phyloP scores from a whole-genome alignment of 2,329 filamentous ascomycete species.

The Coniella lustricola region DNA sequence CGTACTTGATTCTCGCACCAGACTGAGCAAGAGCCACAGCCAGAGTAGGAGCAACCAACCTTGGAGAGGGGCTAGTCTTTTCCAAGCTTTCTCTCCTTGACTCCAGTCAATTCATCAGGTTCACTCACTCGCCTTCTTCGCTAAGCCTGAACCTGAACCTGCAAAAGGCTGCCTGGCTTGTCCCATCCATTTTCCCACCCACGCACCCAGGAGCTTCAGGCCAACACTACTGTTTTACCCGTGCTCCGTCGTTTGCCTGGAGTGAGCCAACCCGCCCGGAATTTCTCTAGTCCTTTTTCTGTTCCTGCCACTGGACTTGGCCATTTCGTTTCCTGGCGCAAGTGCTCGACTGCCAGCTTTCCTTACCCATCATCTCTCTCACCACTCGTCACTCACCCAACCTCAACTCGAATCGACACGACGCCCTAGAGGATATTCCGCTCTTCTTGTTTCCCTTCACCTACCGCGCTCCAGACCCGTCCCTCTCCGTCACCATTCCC shows the following conservation, averaged over 20 bases:
- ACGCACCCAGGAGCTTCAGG: not conserved
- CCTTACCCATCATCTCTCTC: not conserved
- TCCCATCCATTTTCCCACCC: not conserved
- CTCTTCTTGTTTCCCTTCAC: no score
- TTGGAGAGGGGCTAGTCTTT: not conserved
- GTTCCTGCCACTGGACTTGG: not conserved
- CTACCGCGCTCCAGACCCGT: no score
- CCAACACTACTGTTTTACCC: no score
- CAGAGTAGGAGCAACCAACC: not conserved
- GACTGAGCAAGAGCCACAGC: no score
- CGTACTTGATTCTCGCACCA: not conserved
- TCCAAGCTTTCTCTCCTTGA: not conserved
- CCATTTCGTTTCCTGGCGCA: not conserved
- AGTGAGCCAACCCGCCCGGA: not conserved
- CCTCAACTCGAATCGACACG: no score
- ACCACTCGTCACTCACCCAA: no score
- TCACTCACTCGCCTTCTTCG: no score
- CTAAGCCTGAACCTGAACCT: no score
- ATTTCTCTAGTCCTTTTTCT: conserved; percentile 1
- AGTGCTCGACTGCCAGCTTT: not conserved
- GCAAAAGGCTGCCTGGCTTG: not conserved
- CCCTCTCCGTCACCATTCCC: no score
- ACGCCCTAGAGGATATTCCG: no score
- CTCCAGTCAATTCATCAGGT: not conserved
- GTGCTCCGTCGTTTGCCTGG: not conserved